Percentiles rank a stretch among this genome's conserved stretches.
phyloP scores from a whole-genome alignment of 345 rosid species.

The Lepidium didymum region DNA sequence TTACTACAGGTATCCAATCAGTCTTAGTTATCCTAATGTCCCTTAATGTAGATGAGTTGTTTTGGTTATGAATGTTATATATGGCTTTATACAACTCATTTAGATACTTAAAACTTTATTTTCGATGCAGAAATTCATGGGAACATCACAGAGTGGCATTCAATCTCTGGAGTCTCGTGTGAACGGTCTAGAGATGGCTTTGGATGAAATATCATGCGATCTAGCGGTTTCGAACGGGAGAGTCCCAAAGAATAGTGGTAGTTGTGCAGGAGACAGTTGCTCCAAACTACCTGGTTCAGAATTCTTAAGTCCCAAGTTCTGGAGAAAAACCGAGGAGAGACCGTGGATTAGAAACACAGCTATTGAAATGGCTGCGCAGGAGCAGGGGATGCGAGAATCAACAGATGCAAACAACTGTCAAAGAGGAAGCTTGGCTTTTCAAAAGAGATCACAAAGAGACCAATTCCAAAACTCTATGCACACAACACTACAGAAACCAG shows the following conservation, averaged over 20 bases:
- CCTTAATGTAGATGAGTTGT: not conserved
- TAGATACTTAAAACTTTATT: not conserved
- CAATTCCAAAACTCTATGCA: conserved; percentile 26
- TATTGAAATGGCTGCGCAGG: conserved; percentile 21
- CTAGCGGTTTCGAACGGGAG: conserved; percentile 70
- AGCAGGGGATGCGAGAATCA: conserved; percentile 24
- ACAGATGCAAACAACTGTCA: conserved; percentile 23
- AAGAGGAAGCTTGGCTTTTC: conserved; percentile 32
- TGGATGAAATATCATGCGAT: conserved; percentile 82
- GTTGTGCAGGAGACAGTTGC: conserved; percentile 53
- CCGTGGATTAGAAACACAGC: conserved; percentile 15
- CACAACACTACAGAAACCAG: conserved; percentile 18
- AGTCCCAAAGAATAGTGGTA: conserved; percentile 31
- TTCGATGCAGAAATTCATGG: conserved; percentile 74
- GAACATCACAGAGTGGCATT: conserved; percentile 81
- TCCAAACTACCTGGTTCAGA: conserved; percentile 84
- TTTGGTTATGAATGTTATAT: not conserved
- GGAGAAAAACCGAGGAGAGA: conserved; percentile 66
- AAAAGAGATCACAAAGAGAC: conserved; percentile 30
- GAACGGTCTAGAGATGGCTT: conserved; percentile 81
- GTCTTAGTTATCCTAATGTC: not conserved
- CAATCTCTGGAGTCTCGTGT: conserved; percentile 83
- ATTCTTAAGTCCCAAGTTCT: conserved; percentile 75
- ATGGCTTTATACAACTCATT: not conserved
- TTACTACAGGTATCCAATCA: conserved; percentile 68